Base-by-base conservation (phyloP, 1,284 basidiomycete species). In the Agaricales sp. region DNA sequence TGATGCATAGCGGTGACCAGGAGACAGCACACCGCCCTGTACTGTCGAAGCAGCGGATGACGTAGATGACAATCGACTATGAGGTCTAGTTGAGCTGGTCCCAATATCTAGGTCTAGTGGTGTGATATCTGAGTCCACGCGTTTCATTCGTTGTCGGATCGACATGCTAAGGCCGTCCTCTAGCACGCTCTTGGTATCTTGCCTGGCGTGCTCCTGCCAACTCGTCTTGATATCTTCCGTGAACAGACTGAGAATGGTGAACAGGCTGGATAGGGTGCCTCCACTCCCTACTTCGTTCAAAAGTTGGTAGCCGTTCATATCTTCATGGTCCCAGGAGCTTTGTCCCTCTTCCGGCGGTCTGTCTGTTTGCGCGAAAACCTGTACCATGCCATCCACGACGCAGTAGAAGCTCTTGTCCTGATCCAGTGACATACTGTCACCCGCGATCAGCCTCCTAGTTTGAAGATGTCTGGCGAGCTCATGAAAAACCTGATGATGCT, bases 221-320 rank as follows among this genome's bases (percentile, higher is more conserved):
- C 90, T 87, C 57, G 98, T 80, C 65, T 93, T 87, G 58, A 99
- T 86, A 60, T 98, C 89, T 65, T 99, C 95, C 1, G 96, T 99
- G 67, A 99, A 99, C 45, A 99, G 73, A 51, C 72, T 89, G 48
- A 99, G 76, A 61, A 99, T 99, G 12, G 92, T 97, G 67, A 99
- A 98, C 37, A 98, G 74, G 58, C 92, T 95, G 37, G 92, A 95
- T 13, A 98, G 72, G 0, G 93, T 99, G 8, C 95, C 92, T 3
- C 93, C 93, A n/a, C 84, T 87, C 37, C 88, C 84, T 23, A 97
- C 94, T 68, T 94, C 91, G 59, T 96, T 97, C 43, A 97, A 74
- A 3, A 97, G 71, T 60, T 94, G 91, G 64, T 92, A 96, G 3
- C 92, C 93, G 55, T 94, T 93, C 75, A 90, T 87, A 53, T 87